Base-by-base conservation (phyloP, 2,329 filamentous ascomycete genomes). In the Dactylonectria estremocensis region DNA sequence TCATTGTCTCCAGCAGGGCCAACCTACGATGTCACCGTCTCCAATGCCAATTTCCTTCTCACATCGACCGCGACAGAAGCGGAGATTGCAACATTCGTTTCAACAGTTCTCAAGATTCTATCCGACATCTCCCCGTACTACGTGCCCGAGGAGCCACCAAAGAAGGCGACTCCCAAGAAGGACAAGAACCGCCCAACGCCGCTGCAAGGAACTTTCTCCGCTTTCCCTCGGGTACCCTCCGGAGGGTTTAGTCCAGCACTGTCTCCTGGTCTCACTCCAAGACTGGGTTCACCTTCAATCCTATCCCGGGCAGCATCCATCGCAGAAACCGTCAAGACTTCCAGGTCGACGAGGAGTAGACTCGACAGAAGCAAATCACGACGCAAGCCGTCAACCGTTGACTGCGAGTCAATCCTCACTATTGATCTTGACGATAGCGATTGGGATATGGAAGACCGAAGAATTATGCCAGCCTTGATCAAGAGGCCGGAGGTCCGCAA, bases 41-140 rank as follows among this genome's bases (percentile, higher is more conserved):
- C 86, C 1, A 85, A 86, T 63, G 87, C 86, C 48, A 88, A 91
- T 74, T 89, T 87, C 70, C 80, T 90, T 10, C 81, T 91, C 24
- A 85, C 87, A 0, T 87, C 86, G 2, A 84, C 83, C 1, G 89
- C 89, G 3, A 86, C 82, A 8, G 84, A 87, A 14, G 74, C 80
- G 3, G 89, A 91, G 70, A 85, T 90, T 37, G 81, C 84, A 0
- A 83, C 80, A 0, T 88, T 91, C 67, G 81, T 91, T 33, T 83
- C 84, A 0, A 82, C 83, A 0, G 85, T 91, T 18, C 84, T 85
- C 73, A 85, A 84, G 61, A 82, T 85, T 22, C 73, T 77, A 10
- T 72, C 70, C 5, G 73, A 74, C 4, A 62, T 75, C 16, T 77
- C 76, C 3, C 67, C 79, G 2, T 86, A 83, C 67, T 89, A 89